phyloP scores from a whole-genome alignment of 2,329 filamentous ascomycete genomes.

The Penicillium sp. region DNA sequence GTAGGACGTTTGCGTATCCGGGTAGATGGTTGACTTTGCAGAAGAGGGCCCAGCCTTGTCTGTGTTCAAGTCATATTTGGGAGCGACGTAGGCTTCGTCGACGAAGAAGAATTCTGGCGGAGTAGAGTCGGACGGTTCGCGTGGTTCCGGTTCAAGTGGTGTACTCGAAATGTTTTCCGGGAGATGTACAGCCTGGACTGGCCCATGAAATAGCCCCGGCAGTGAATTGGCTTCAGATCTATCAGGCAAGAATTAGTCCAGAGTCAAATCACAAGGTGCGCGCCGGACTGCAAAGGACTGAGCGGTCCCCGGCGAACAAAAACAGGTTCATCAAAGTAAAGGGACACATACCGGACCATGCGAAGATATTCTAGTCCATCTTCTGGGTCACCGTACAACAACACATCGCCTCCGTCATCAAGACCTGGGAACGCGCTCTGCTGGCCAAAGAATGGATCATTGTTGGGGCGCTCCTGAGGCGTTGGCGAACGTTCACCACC shows the following conservation, averaged over 20 bases:
- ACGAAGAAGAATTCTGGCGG: slow-evolving; percentile 63
- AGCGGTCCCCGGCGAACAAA: neutral
- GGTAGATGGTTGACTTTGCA: slow-evolving; percentile 25
- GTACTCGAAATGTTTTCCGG: neutral
- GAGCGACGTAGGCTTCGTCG: slow-evolving; percentile 74
- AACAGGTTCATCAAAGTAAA: neutral
- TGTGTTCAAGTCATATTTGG: slow-evolving; percentile 48
- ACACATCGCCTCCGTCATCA: slow-evolving; percentile 51
- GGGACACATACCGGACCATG: slow-evolving; percentile 61
- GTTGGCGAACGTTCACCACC: slow-evolving; percentile 24
- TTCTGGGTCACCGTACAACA: slow-evolving; percentile 64
- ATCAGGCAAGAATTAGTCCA: slow-evolving; percentile 18
- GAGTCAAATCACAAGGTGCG: neutral
- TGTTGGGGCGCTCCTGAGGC: slow-evolving; percentile 40
- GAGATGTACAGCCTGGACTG: slow-evolving; percentile 38
- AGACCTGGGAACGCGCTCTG: slow-evolving; percentile 67
- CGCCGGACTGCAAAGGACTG: neutral
- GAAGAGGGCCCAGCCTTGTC: slow-evolving; percentile 29
- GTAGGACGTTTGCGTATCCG: slow-evolving; percentile 62
- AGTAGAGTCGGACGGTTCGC: slow-evolving; percentile 46
- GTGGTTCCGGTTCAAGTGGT: neutral
- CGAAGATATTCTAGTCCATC: slow-evolving; percentile 68
- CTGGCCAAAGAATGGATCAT: slow-evolving; percentile 67
- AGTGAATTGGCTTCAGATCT: slow-evolving; percentile 73
- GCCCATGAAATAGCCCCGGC: slow-evolving; percentile 66